phyloP scores from a whole-genome alignment of 2,329 filamentous ascomycete genomes.

The Penicillium paneum region DNA sequence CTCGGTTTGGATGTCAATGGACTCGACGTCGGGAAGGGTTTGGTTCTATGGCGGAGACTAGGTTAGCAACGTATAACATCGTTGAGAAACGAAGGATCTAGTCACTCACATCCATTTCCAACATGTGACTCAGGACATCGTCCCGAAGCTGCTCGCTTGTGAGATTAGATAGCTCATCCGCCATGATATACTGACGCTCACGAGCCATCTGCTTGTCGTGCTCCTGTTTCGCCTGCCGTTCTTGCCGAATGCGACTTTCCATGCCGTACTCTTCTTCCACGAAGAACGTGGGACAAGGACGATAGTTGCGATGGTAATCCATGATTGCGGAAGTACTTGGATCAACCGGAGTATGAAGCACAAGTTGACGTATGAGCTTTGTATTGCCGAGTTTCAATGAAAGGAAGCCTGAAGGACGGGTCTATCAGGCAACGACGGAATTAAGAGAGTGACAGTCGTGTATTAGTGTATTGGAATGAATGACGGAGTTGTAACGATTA shows the following conservation, averaged over 20 bases:
- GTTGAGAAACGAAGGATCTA: not conserved
- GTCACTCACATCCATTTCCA: slow-evolving; percentile 74
- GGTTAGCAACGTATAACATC: not conserved
- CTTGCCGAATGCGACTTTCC: slow-evolving; percentile 48
- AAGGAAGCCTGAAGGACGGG: slow-evolving; percentile 43
- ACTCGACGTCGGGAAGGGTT: slow-evolving; percentile 91
- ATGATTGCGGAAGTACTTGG: slow-evolving; percentile 42
- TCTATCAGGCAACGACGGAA: slow-evolving; percentile 42
- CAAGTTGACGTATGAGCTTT: slow-evolving; percentile 14
- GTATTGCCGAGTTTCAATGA: slow-evolving; percentile 31
- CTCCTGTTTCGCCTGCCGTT: slow-evolving; percentile 60
- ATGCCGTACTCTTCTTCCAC: slow-evolving; percentile 60
- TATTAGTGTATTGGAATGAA: slow-evolving; percentile 45
- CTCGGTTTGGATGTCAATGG: slow-evolving; percentile 98
- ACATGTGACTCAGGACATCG: slow-evolving; percentile 91
- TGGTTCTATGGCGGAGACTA: slow-evolving; percentile 57
- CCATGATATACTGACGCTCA: slow-evolving; percentile 82
- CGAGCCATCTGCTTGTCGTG: slow-evolving; percentile 74
- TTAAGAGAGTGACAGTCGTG: slow-evolving; percentile 52
- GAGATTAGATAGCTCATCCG: slow-evolving; percentile 79
- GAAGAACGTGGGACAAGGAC: slow-evolving; percentile 67
- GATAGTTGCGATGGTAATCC: slow-evolving; percentile 57
- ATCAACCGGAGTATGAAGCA: slow-evolving; percentile 1
- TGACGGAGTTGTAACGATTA: slow-evolving; percentile 56
- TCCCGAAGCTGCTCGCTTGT: slow-evolving; percentile 90